Percentiles rank a stretch among this genome's conserved stretches.
phyloP scores from a whole-genome alignment of 768 basidiomycete genomes.

The Rhizopogon salebrosus region DNA sequence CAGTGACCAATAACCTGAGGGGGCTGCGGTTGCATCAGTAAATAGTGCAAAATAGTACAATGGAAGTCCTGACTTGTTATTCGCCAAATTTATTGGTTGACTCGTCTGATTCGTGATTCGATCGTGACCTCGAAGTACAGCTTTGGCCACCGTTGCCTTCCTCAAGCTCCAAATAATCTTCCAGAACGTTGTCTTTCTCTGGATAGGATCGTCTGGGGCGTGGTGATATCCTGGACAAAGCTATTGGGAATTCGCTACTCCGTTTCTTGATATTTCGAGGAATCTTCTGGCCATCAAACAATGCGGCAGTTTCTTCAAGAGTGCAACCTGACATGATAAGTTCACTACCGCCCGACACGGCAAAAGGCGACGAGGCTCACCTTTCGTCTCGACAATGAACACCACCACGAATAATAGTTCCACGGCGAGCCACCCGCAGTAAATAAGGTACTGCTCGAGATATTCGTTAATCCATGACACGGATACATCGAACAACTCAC shows the following conservation, averaged over 20 bases:
- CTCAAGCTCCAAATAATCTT: conserved; percentile 4
- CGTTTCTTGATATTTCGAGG: conserved; percentile 38
- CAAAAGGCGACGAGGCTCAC: conserved; percentile 21
- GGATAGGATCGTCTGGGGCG: background rate
- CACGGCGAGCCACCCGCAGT: conserved; percentile 60
- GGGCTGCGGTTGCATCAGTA: background rate
- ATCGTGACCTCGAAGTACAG: background rate
- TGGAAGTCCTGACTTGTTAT: background rate
- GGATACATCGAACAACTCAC: conserved; percentile 6
- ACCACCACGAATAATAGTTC: conserved; percentile 53
- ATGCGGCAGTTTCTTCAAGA: conserved; percentile 66
- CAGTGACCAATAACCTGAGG: background rate
- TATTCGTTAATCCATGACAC: background rate
- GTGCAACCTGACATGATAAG: conserved; percentile 41
- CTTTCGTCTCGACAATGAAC: conserved; percentile 61
- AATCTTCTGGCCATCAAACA: conserved; percentile 53
- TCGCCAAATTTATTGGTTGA: background rate
- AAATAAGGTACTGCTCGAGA: conserved; percentile 42
- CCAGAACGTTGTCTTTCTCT: conserved; percentile 2
- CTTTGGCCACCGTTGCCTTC: background rate
- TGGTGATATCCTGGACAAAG: conserved; percentile 8
- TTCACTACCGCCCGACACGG: conserved; percentile 8
- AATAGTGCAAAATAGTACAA: conserved; percentile 6
- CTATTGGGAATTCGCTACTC: conserved; percentile 44
- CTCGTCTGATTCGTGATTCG: conserved; percentile 6